Evolutionary conservation across 805 yeast genomes (phyloP), one percentile per base, ranked within the genome.

Genomic region (Suhomyces tanzawaensis): DNA sequence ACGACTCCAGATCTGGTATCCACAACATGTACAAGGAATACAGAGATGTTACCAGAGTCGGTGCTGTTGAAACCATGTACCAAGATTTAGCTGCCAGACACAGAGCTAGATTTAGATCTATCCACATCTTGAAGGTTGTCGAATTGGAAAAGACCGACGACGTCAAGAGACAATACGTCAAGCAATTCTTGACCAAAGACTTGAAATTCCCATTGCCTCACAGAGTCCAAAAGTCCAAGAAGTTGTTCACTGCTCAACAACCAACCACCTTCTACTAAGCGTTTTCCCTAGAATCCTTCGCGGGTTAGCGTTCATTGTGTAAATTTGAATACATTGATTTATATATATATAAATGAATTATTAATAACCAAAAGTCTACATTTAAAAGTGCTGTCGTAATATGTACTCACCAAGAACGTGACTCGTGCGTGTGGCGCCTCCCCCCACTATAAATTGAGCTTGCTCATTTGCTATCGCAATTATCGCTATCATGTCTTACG

Each of bases 11-110:
- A 85, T 93, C 99, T 59, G 99, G 99, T 80, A 90, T 96, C 67
- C 99, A 93, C 95, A 93, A 93, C 95, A 93, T 93, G 97, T 93
- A 93, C 96, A 93, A 93, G 83, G 99, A 93, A 81, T 87, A 88
- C 93, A 89, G 99, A 78, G 99, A 91, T 65, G 95, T 91, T 62
- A 77, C 96, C 81, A 93, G 99, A 81, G 95, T 89, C 53, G 95
- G 87, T 73, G 99, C 98, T 60, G 97, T 93, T 69, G 95, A 86
- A 76, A 79, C 93, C 69, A 84, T 93, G 84, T 93, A 93, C 93
- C 90, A 85, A 75, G 99, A 93, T 77, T 85, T 93, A 85, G 99
- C 99, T 76, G 97, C 99, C 61, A 90, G 99, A 81, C 99, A 93
- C 95, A 89, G 99, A 85, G 93, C 99, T 69, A 89, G 99, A 83